Conservation (phyloP, 2,329 filamentous ascomycete genomes). For the Grosmannia clavigera region DNA sequence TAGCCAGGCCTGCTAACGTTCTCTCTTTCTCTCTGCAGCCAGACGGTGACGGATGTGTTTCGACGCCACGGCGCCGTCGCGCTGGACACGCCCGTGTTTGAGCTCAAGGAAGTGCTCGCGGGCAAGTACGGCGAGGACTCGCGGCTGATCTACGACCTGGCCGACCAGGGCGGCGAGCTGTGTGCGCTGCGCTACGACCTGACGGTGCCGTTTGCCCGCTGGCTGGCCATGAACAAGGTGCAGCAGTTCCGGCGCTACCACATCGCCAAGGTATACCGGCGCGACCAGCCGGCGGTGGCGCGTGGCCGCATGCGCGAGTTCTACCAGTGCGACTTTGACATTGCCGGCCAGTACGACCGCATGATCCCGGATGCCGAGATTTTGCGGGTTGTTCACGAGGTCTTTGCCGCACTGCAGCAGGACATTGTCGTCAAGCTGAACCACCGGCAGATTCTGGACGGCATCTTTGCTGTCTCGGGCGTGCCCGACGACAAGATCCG, state of each 20-base stretch:
- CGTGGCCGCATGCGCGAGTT: slow-evolving; percentile 93
- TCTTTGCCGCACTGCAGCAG: slow-evolving; percentile 60
- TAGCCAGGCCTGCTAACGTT: no score
- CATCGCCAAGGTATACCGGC: slow-evolving; percentile 76
- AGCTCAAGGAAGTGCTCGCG: slow-evolving; percentile 57
- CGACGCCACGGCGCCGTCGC: slow-evolving; percentile 55
- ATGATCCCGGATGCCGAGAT: slow-evolving; percentile 93
- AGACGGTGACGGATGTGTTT: slow-evolving; percentile 14
- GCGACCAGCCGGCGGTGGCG: slow-evolving; percentile 49
- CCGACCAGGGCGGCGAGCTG: slow-evolving; percentile 72
- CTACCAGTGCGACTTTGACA: slow-evolving; percentile 95
- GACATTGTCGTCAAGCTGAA: slow-evolving; percentile 87
- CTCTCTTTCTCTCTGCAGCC: slow-evolving; percentile 7
- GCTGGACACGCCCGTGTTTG: slow-evolving; percentile 65
- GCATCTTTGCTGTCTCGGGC: slow-evolving; percentile 81
- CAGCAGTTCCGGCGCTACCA: slow-evolving; percentile 88
- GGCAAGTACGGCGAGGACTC: slow-evolving; percentile 53
- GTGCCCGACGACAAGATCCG: slow-evolving; percentile 80
- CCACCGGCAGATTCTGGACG: slow-evolving; percentile 87
- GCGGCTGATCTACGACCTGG: slow-evolving; percentile 59
- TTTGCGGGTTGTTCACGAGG: slow-evolving; percentile 69
- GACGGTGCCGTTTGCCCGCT: slow-evolving; percentile 56
- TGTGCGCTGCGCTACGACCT: slow-evolving; percentile 73
- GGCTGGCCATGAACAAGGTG: slow-evolving; percentile 82
- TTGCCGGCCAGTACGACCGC: slow-evolving; percentile 74